Percentiles rank a stretch among this genome's conserved stretches.
phyloP scores from a whole-genome alignment of 352 stramenopile species.

The Globisporangium recalcitrans region DNA sequence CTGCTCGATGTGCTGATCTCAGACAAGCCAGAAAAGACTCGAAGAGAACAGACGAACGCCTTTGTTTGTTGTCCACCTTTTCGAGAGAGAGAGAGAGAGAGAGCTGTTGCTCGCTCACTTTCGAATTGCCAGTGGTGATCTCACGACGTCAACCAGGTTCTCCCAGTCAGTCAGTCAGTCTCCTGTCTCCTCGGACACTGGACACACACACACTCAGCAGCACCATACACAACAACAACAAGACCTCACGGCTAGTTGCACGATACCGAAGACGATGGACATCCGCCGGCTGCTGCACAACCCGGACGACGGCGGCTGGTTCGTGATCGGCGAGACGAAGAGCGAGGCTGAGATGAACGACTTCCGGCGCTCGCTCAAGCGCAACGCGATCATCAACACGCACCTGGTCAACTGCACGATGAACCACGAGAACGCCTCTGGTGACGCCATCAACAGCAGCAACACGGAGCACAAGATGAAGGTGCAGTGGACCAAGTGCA shows the following conservation, averaged over 20 bases:
- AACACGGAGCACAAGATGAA: constrained; percentile 80
- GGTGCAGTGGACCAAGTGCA: constrained; percentile 82
- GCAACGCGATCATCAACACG: constrained; percentile 83
- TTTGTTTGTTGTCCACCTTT: too few relatives aligned
- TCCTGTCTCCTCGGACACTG: too few relatives aligned
- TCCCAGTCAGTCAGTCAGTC: too few relatives aligned
- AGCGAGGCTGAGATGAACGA: constrained; percentile 68
- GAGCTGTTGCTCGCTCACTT: not conserved
- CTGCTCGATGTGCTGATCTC: too few relatives aligned
- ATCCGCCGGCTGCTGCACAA: constrained; percentile 73
- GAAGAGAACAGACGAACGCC: too few relatives aligned
- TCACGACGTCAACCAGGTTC: not conserved
- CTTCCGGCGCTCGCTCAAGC: constrained; percentile 71
- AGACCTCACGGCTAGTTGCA: too few relatives aligned
- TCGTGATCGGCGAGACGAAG: constrained; percentile 72
- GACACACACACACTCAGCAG: too few relatives aligned
- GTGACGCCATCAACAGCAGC: constrained; percentile 28
- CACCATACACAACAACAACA: not conserved
- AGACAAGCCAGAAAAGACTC: too few relatives aligned
- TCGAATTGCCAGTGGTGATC: not conserved
- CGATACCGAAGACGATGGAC: constrained; percentile 42
- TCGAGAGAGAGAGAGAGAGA: too few relatives aligned
- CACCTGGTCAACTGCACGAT: constrained; percentile 81
- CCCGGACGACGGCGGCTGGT: constrained; percentile 70
- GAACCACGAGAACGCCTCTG: constrained; percentile 65